Evolutionary conservation across 179 eudicot species (phyloP), one percentile per base, ranked within the genome.

Genomic region (Vitellaria paradoxa): DNA sequence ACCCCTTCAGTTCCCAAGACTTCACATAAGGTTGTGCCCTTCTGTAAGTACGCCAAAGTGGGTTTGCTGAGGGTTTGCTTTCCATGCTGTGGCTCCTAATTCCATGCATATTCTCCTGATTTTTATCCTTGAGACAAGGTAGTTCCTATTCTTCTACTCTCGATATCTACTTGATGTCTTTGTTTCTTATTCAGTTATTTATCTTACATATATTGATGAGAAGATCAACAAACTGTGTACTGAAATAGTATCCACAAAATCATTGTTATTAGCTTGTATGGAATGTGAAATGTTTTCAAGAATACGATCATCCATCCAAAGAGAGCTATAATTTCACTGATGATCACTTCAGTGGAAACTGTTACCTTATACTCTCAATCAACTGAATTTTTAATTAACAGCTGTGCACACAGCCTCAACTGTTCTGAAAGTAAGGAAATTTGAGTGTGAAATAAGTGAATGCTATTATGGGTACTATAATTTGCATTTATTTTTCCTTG

Each of bases 1-100:
- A 70, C 81, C 65, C 76, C 50, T 66, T 85, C 68, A 67, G 81
- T 74, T 74, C 79, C 89, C 46, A 83, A 76, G 73, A 76, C 80
- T 42, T 68, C 82, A 63, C 82, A 61, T 23, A 87, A 77, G 79
- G 77, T 78, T 47, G 9, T 82, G 30, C 81, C 85, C n/a, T 60
- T 86, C 53, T 80, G 74, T 49, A 84, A 77, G 68, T 80, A 85
- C 60, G 80, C 85, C 56, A 87, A 83, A 53, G 78, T 87, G 79
- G 78, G 80, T 77, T 84, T 85, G n/a, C 81, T 88, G 71, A 72
- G 86, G 21, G 84, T 81, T 62, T 92, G 97, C 77, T 90, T 89
- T 78, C 75, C 80, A 60, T 87, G 90, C 77, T 88, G 73, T 66
- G 84, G 82, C 45, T 66, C 75, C 73, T 86, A 76, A 77, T 23